Evolutionary conservation across 139 green algal genomes (phyloP), one percentile per base, ranked within the genome.

Genomic region (Closterium sp.): DNA sequence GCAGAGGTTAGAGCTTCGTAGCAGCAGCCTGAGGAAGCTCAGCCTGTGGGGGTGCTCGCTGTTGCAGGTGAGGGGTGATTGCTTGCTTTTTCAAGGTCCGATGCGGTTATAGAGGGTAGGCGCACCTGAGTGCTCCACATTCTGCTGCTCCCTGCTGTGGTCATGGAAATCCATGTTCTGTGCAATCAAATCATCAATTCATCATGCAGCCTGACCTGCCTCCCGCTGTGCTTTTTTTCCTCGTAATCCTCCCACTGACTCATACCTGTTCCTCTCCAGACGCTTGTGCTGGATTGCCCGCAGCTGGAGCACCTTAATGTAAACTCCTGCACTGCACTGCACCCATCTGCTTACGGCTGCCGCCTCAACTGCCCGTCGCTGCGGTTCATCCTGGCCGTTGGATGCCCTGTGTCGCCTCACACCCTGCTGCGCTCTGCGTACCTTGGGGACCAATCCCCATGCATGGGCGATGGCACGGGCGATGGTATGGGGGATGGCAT

Each of bases 11-110:
- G 62, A 79, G 62, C 62, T 79, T 13, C 17, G 62, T 3, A 79
- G 62, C 62, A 79, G 62, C 85, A 87, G 28, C n/a, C 85, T 87
- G 85, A 30, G 85, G n/a, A 87, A 87, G 28, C n/a, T 87, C 85
- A 87, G 85, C 21, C 85, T 87, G 13, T 87, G 85, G 85, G 85
- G 85, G 4, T 87, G 85, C 85, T 87, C 85, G 10, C n/a, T 31
- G n/a, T 27, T 87, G 85, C 85, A 87, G 85, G 85, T 87, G 85
- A 79, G 62, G 4, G 2, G 19, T 24, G 62, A 79, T 13, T 79
- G 62, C 62, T 79, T 22, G 62, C 62, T 79, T 79, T n/a, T n/a
- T n/a, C n/a, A n/a, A n/a, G n/a, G n/a, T n/a, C n/a, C n/a, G n/a
- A n/a, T n/a, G n/a, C n/a, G n/a, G n/a, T n/a, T n/a, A n/a, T n/a